Percentiles rank a stretch among this genome's conserved stretches.
Evolutionary conservation across 192 early-diverging fungal genomes (phyloP).

Genomic region (Umbelopsis ramanniana): DNA sequence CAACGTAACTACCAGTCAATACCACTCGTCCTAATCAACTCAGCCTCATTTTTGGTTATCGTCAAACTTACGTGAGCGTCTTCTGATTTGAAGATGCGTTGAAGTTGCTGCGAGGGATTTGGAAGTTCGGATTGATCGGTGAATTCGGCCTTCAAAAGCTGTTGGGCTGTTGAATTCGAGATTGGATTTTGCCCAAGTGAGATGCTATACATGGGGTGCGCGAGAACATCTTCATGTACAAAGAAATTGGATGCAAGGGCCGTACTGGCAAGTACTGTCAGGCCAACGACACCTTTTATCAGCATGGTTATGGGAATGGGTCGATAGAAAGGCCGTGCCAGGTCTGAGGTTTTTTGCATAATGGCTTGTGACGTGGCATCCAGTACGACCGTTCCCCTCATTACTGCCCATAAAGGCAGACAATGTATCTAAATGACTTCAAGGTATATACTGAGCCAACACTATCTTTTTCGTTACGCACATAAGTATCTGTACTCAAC

Average conservation of each 20-base stretch:
- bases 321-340: too few relatives aligned
- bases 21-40: not conserved
- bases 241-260: conserved; percentile 9
- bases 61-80: too few relatives aligned
- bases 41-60: too few relatives aligned
- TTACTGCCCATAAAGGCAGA: too few relatives aligned
- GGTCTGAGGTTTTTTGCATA: not conserved
- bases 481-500: too few relatives aligned
- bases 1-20: not conserved
- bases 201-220: conserved; percentile 8
- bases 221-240: conserved; percentile 16
- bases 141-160: not conserved
- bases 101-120: not conserved
- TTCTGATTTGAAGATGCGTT: not conserved
- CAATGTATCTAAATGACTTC: too few relatives aligned
- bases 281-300: not conserved
- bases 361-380: conserved; percentile 16
- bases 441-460: too few relatives aligned
- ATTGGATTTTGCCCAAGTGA: not conserved
- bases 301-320: not conserved
- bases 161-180: conserved; percentile 3
- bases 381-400: too few relatives aligned
- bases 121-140: not conserved
- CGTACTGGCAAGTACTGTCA: not conserved
- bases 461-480: too few relatives aligned